Conservation (phyloP, 2,329 filamentous ascomycete species). For the Microsporum ferrugineum region DNA sequence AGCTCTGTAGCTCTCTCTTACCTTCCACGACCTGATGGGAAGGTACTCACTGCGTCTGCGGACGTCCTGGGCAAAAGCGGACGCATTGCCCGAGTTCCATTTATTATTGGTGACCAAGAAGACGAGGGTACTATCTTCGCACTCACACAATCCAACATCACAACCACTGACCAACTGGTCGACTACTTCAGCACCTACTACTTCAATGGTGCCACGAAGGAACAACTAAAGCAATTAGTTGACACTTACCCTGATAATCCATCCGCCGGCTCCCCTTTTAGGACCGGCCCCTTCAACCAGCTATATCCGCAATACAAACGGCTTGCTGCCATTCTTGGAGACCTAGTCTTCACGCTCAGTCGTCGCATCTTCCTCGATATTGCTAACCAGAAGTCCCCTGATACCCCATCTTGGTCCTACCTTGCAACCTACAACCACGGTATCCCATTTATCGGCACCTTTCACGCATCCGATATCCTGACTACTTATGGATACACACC, state of each 20-base stretch:
- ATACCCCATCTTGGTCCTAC: conserved; percentile 62
- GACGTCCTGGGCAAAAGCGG: conserved; percentile 41
- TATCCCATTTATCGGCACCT: conserved; percentile 61
- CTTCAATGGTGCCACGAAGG: conserved; percentile 46
- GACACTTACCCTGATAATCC: conserved; percentile 49
- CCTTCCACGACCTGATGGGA: conserved; percentile 61
- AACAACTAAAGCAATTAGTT: conserved; percentile 47
- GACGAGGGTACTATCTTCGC: conserved; percentile 55
- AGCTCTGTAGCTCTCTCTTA: conserved; percentile 60
- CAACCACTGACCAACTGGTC: conserved; percentile 46
- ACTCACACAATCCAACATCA: conserved; percentile 58
- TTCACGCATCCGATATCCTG: conserved; percentile 59
- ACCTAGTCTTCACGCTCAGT: conserved; percentile 61
- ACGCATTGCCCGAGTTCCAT: background rate
- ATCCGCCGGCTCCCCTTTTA: conserved; percentile 57
- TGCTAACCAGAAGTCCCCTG: conserved; percentile 39
- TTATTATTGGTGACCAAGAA: conserved; percentile 3
- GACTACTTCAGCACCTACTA: conserved; percentile 50
- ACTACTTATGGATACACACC: conserved; percentile 53
- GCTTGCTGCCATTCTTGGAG: conserved; percentile 61
- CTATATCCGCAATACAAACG: conserved; percentile 68
- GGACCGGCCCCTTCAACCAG: conserved; percentile 57
- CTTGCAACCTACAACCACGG: conserved; percentile 60
- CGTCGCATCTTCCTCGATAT: conserved; percentile 52
- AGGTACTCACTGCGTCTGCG: conserved; percentile 49